Conservation (phyloP, 306 rosid species). For the Rosa chinensis region DNA sequence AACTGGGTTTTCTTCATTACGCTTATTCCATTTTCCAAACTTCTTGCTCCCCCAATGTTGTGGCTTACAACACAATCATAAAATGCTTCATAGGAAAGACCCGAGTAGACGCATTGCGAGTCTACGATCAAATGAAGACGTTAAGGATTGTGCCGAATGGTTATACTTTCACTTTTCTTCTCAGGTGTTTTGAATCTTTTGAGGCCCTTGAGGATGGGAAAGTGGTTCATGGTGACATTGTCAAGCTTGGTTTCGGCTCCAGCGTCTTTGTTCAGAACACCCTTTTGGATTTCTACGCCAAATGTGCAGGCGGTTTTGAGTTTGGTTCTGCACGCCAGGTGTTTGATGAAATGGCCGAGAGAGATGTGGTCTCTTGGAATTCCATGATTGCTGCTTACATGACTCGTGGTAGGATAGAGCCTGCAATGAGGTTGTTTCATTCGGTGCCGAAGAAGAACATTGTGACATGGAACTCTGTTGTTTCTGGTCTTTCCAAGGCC, state of each 20-base stretch:
- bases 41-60: conserved; percentile 20
- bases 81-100: conserved; percentile 21
- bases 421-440: conserved; percentile 25
- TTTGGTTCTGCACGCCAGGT: conserved; percentile 23
- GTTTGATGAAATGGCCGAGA: conserved; percentile 36
- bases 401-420: conserved; percentile 11
- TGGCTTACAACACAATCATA: conserved; percentile 25
- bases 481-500: conserved; percentile 37
- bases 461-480: conserved; percentile 36
- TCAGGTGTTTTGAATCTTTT: conserved; percentile 22
- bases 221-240: conserved; percentile 29
- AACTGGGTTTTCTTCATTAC: conserved; percentile 26
- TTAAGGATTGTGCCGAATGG: conserved; percentile 19
- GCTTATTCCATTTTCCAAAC: conserved; percentile 15
- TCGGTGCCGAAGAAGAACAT: conserved; percentile 26
- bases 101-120: conserved; percentile 18
- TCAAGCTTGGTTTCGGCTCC: conserved; percentile 30
- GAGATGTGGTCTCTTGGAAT: conserved; percentile 38
- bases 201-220: conserved; percentile 22
- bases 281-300: conserved; percentile 34
- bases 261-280: conserved; percentile 35
- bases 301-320: background rate
- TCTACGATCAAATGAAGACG: conserved; percentile 26
- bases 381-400: conserved; percentile 30
- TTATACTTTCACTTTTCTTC: conserved; percentile 34